A percentile compares a stretch with the other conserved stretches of the same genome.
These are phyloP conservation scores for Melastoma malabathricum DNA, from an alignment of 345 rosid species.

Conservation along the genomic window DNA sequence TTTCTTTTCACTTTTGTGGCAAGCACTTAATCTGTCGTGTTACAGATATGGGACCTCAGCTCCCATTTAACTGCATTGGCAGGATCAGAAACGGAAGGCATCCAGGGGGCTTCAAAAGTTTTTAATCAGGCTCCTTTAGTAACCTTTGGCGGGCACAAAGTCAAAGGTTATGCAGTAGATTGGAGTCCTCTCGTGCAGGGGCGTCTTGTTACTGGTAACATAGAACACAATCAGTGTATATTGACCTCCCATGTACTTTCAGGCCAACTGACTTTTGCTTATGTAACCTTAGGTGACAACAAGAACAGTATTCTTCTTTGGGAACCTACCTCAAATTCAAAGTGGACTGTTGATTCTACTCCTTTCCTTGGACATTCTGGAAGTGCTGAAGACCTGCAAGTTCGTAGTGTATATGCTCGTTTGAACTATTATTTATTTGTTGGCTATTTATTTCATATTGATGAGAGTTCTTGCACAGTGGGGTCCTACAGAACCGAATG, in stretches of 20 bases:
- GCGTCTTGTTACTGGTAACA: slow-evolving; percentile 73
- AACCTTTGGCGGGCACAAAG: slow-evolving; percentile 77
- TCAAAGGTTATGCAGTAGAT: slow-evolving; percentile 86
- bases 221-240: neutral
- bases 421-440: neutral
- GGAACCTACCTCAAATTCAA: slow-evolving; percentile 67
- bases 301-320: slow-evolving; percentile 69
- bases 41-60: slow-evolving; percentile 83
- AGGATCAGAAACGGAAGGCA: slow-evolving; percentile 47
- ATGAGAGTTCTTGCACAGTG: slow-evolving; percentile 41
- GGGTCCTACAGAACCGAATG: slow-evolving; percentile 77
- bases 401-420: slow-evolving; percentile 5
- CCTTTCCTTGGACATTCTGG: slow-evolving; percentile 72
- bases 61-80: slow-evolving; percentile 72
- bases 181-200: slow-evolving; percentile 85
- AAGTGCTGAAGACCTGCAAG: slow-evolving; percentile 93
- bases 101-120: slow-evolving; percentile 41
- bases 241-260: neutral
- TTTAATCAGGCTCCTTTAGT: slow-evolving; percentile 66
- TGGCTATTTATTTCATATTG: slow-evolving; percentile 1
- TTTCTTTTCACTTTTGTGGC: too few species aligned
- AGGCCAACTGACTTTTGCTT: neutral
- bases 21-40: neutral
- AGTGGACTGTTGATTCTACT: slow-evolving; percentile 68
- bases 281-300: slow-evolving; percentile 56